These are phyloP conservation scores for Porphyrellus cyaneotinctus DNA, from an alignment of 768 basidiomycete species.

Conservation along the genomic window DNA sequence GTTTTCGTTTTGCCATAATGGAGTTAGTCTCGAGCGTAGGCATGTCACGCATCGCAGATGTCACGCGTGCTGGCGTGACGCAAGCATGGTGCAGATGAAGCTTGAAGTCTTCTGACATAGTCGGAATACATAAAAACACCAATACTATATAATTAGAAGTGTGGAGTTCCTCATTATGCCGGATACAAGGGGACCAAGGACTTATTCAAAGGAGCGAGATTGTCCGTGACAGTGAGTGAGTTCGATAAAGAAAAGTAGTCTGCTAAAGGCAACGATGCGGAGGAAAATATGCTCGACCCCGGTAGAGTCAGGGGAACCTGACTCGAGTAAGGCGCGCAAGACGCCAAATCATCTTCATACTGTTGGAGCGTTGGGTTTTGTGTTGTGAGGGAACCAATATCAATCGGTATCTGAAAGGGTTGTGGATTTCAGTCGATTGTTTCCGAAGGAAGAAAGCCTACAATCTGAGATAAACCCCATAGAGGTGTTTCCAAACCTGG, in stretches of 20 bases:
- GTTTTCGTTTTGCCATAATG: slow-evolving; percentile 18
- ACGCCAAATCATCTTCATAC: background rate
- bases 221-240: background rate
- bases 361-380: background rate
- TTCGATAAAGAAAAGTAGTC: background rate
- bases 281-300: background rate
- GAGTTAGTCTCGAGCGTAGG: too few relatives aligned
- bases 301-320: background rate
- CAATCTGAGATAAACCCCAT: slow-evolving; percentile 24
- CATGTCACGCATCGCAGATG: background rate
- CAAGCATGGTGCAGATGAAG: too few relatives aligned
- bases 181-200: background rate
- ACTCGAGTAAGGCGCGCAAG: background rate
- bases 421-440: slow-evolving; percentile 1
- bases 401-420: slow-evolving; percentile 26
- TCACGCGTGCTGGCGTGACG: slow-evolving; percentile 2
- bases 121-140: background rate
- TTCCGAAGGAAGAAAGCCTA: slow-evolving; percentile 12
- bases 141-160: background rate
- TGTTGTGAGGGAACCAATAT: slow-evolving; percentile 14
- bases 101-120: background rate
- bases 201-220: slow-evolving; percentile 1
- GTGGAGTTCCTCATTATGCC: background rate
- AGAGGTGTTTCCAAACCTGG: slow-evolving; percentile 20
- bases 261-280: background rate